These are phyloP conservation scores for Madurella fahalii DNA, from an alignment of 2,329 filamentous ascomycete species.

Conservation along the genomic window DNA sequence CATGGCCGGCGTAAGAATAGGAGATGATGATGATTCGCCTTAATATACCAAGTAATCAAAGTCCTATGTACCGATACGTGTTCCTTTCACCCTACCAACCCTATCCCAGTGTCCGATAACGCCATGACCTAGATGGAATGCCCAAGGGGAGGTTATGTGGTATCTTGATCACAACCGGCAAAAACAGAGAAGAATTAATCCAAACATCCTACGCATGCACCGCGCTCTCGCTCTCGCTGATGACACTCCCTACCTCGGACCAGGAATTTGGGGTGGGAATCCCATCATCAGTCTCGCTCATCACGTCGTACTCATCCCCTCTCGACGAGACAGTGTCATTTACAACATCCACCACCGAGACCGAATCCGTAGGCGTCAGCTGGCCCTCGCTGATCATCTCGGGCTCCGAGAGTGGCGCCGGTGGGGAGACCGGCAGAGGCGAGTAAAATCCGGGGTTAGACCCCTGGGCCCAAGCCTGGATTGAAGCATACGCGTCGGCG, in stretches of 20 bases:
- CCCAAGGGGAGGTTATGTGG: not conserved
- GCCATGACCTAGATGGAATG: not conserved
- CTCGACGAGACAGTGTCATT: conserved; percentile 39
- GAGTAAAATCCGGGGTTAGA: conserved; percentile 53
- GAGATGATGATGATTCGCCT: too few species aligned
- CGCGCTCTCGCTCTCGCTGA: conserved; percentile 51
- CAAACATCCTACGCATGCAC: conserved; percentile 30
- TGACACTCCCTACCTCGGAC: conserved; percentile 61
- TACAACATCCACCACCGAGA: conserved; percentile 48
- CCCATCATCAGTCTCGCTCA: conserved; percentile 55
- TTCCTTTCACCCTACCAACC: too few species aligned
- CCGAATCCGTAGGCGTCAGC: conserved; percentile 56
- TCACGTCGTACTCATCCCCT: conserved; percentile 47
- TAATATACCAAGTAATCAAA: too few species aligned
- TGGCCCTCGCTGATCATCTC: conserved; percentile 51
- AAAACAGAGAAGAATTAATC: not conserved
- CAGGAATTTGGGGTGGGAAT: conserved; percentile 59
- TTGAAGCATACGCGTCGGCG: conserved; percentile 52
- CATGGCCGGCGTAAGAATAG: too few species aligned
- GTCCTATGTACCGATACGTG: too few species aligned
- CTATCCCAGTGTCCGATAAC: too few species aligned
- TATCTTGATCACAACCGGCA: not conserved
- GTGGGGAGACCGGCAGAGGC: conserved; percentile 51
- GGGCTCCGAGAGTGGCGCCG: conserved; percentile 47
- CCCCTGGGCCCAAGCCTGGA: conserved; percentile 61